A percentile compares a stretch with the other conserved stretches of the same genome.
These are phyloP conservation scores for Roridomyces roridus DNA, from an alignment of 768 basidiomycete genomes.

Conservation along the genomic window DNA sequence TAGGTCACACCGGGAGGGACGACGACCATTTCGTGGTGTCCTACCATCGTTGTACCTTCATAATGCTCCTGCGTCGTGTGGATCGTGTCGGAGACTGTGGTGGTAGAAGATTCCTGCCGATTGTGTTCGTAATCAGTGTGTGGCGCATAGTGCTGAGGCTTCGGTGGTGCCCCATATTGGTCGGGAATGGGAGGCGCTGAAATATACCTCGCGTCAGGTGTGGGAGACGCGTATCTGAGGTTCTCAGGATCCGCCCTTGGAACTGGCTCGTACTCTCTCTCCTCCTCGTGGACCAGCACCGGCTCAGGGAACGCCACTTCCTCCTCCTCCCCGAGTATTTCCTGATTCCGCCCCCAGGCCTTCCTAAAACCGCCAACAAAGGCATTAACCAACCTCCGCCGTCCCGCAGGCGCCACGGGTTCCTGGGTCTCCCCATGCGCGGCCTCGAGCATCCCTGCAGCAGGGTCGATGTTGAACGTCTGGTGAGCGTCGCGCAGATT, in stretches of 20 bases:
- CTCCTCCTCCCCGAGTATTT: slow-evolving; percentile 3
- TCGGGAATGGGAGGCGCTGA: slow-evolving; percentile 1
- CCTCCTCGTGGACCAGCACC: slow-evolving; percentile 18
- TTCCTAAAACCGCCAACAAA: slow-evolving; percentile 42
- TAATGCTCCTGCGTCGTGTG: slow-evolving; percentile 30
- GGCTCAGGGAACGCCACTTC: slow-evolving; percentile 10
- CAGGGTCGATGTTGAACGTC: slow-evolving; percentile 13
- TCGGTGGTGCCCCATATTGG: slow-evolving; percentile 12
- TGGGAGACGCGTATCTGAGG: background rate
- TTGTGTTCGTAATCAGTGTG: slow-evolving; percentile 13
- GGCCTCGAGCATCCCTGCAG: slow-evolving; percentile 7
- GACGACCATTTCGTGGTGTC: slow-evolving; percentile 18
- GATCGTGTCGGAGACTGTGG: slow-evolving; percentile 27
- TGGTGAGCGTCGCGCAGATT: slow-evolving; percentile 8
- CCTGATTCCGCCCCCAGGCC: slow-evolving; percentile 29
- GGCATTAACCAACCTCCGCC: slow-evolving; percentile 37
- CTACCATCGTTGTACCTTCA: slow-evolving; percentile 25
- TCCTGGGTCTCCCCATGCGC: slow-evolving; percentile 18
- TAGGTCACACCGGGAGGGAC: slow-evolving; percentile 26
- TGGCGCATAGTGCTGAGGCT: background rate
- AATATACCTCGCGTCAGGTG: background rate
- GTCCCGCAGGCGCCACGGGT: slow-evolving; percentile 8
- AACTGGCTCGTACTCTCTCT: slow-evolving; percentile 16
- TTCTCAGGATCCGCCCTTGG: slow-evolving; percentile 8
- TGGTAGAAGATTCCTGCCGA: slow-evolving; percentile 23